Conservation (phyloP, 768 basidiomycete species). For the Daedaleopsis nitida region DNA sequence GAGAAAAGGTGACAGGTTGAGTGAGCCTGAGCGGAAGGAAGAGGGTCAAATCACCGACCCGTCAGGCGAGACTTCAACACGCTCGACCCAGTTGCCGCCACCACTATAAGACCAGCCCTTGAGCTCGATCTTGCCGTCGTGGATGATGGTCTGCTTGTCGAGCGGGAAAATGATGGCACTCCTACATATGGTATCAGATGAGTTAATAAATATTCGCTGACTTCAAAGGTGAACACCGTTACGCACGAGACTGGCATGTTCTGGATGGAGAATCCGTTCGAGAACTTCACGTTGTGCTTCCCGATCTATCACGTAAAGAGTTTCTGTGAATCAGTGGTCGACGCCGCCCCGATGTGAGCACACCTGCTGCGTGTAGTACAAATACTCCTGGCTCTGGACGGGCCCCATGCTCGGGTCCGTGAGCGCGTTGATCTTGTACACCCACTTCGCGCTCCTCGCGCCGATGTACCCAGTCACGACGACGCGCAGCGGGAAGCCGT, state of each 20-base stretch:
- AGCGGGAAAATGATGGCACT: conserved; percentile 50
- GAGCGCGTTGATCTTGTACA: conserved; percentile 53
- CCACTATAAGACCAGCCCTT: conserved; percentile 35
- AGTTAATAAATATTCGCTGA: neutral
- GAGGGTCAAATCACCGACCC: conserved; percentile 32
- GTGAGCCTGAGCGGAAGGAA: neutral
- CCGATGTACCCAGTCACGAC: conserved; percentile 58
- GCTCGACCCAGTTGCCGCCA: conserved; percentile 54
- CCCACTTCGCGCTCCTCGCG: conserved; percentile 56
- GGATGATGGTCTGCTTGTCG: conserved; percentile 48
- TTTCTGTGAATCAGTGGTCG: neutral
- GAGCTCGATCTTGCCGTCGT: conserved; percentile 49
- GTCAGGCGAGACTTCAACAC: conserved; percentile 56
- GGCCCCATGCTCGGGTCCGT: conserved; percentile 51
- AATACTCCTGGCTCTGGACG: conserved; percentile 54
- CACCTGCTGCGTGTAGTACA: conserved; percentile 53
- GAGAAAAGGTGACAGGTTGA: neutral
- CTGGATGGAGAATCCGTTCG: conserved; percentile 58
- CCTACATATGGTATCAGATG: conserved; percentile 32
- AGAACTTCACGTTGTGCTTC: conserved; percentile 54
- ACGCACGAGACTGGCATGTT: conserved; percentile 60
- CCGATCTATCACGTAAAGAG: conserved; percentile 38
- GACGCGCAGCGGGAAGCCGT: conserved; percentile 51
- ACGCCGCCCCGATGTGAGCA: neutral
- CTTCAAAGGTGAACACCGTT: too few relatives aligned